Percentiles rank a stretch among this genome's conserved stretches.
Evolutionary conservation across 306 rosid species (phyloP).

Genomic region (Rubus idaeus): DNA sequence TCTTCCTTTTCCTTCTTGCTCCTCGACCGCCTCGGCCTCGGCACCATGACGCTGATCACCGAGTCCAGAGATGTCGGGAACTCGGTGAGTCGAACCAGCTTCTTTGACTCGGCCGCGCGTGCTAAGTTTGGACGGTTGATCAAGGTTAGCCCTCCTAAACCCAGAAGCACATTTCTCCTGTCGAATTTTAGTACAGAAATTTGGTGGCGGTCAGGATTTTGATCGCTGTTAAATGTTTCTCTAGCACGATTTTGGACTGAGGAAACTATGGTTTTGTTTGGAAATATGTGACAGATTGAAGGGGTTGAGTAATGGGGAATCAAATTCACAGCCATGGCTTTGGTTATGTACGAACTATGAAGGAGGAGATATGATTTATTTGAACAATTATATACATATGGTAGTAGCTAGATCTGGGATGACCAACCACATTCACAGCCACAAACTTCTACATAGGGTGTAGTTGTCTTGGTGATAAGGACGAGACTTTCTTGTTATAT

Average conservation of each 20-base stretch:
- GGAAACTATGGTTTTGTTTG: not conserved
- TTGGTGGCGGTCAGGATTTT: not conserved
- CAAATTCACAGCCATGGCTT: not conserved
- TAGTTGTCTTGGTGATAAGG: not conserved
- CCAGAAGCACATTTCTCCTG: conserved; percentile 48
- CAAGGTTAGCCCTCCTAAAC: conserved; percentile 51
- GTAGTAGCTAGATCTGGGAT: not conserved
- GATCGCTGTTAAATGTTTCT: conserved; percentile 9
- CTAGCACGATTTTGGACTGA: not conserved
- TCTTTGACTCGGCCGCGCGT: conserved; percentile 1
- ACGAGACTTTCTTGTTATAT: not conserved
- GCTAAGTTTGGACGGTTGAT: conserved; percentile 16
- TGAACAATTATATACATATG: not conserved
- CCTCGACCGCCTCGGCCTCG: conserved; percentile 39
- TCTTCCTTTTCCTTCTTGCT: conserved; percentile 50
- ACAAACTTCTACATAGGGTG: not conserved
- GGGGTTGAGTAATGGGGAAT: not conserved
- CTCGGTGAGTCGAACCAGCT: not conserved
- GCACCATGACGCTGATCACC: conserved; percentile 15
- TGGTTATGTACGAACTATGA: not conserved
- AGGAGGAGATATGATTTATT: not conserved
- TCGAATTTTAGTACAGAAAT: not conserved
- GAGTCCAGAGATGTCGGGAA: conserved; percentile 2
- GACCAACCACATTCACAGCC: not conserved
- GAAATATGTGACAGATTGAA: not conserved